Evolutionary conservation across 305 asterid species (phyloP).

Genomic region (Fraxinus latifolia): DNA sequence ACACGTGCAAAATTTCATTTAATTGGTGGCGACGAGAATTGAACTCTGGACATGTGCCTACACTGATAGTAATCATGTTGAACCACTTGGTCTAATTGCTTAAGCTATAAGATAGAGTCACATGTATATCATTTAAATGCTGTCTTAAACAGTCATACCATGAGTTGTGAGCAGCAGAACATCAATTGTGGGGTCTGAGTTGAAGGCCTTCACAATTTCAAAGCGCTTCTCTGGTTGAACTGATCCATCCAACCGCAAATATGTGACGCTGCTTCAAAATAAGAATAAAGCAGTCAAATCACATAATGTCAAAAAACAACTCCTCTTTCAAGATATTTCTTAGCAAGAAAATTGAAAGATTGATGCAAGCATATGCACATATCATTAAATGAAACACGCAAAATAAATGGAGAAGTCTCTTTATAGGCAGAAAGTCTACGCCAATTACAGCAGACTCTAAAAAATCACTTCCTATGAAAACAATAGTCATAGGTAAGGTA

Average conservation of each 20-base stretch:
- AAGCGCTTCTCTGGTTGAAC: constrained; percentile 92
- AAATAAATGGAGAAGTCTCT: neutral
- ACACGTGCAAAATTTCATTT: neutral
- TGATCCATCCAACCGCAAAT: constrained; percentile 97
- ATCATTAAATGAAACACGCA: neutral
- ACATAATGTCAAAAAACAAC: neutral
- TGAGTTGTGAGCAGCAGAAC: constrained; percentile 91
- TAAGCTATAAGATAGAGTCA: neutral
- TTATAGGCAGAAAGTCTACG: neutral
- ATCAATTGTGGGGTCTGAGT: constrained; percentile 98
- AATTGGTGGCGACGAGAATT: neutral
- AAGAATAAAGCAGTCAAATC: constrained; percentile 24
- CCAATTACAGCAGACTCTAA: neutral
- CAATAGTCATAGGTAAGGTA: neutral
- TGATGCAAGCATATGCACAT: neutral
- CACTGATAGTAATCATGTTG: neutral
- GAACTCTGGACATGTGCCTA: neutral
- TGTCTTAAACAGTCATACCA: constrained; percentile 43
- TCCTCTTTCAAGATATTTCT: neutral
- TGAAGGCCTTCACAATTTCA: constrained; percentile 96
- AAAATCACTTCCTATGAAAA: neutral
- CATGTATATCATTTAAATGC: neutral
- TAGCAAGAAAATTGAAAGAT: neutral
- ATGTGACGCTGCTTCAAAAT: constrained; percentile 63
- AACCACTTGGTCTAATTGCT: neutral